Evolutionary conservation across 2,329 filamentous ascomycete species (phyloP), one percentile per base, ranked within the genome.

Genomic region (Alternaria arborescens): DNA sequence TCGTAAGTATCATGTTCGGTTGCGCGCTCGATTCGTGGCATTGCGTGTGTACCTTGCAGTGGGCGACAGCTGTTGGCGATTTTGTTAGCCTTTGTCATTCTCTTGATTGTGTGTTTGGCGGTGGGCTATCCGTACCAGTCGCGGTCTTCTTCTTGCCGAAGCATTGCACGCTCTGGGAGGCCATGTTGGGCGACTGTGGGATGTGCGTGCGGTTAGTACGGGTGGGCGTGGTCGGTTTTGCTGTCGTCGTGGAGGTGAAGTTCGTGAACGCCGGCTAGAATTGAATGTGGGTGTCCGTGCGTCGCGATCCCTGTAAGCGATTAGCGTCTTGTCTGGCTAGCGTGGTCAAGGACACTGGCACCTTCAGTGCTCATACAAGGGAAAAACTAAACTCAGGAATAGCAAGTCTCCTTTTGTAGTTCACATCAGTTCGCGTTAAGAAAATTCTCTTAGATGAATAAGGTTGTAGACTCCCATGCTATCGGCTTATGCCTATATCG

Each of bases 61-160:
- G 92, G 83, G 92, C 93, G 85, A 96, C 93, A 78, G 93, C 93
- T 88, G 80, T 75, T 76, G 61, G 60, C 62, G 77, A 71, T 70
- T 72, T 66, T 64, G 69, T 80, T 72, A 80, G 78, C 69, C 55
- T 51, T 77, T 69, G 76, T 72, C 46, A 71, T 64, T 55, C 58
- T 47, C 60, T 57, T 46, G 38, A 18, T 38, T 34, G 24, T 18
- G n/a, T 46, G 47, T 30, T 42, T 30, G 42, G 46, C 44, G 36
- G 46, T 47, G 32, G 44, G 53, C n/a, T 34, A 43, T 44, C 64
- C 76, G 59, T 77, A 79, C 77, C 77, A 67, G 83, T 85, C 71
- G 83, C 83, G 63, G 82, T 84, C 81, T 83, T 85, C 82, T 84
- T 85, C 91, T 97, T 97, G 90, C 94, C 94, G 91, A 98, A 97